A percentile compares a stretch with the other conserved stretches of the same genome.
phyloP scores from a whole-genome alignment of 495 filamentous ascomycete species.

The Parathielavia hyrcaniae region DNA sequence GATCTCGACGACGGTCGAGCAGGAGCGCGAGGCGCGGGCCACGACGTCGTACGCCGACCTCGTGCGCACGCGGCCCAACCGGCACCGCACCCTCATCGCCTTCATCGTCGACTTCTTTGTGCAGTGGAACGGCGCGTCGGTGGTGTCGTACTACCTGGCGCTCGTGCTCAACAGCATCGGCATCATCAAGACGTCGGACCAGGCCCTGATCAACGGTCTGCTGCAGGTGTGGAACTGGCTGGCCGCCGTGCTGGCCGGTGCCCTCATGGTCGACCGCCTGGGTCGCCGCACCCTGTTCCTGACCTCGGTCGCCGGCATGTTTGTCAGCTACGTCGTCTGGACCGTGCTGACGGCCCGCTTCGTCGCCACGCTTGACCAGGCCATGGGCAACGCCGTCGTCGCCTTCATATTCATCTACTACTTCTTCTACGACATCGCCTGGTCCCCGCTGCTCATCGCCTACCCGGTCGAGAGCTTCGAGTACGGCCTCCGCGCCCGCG shows the following conservation, averaged over 20 bases:
- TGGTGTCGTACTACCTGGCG: slow-evolving; percentile 35
- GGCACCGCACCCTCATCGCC: slow-evolving; percentile 23
- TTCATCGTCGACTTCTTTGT: slow-evolving; percentile 33
- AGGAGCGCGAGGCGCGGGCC: slow-evolving; percentile 21
- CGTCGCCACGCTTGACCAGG: slow-evolving; percentile 22
- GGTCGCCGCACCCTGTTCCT: slow-evolving; percentile 46
- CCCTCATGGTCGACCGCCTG: slow-evolving; percentile 41
- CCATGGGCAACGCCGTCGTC: slow-evolving; percentile 33
- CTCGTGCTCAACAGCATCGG: slow-evolving; percentile 37
- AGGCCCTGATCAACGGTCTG: slow-evolving; percentile 41
- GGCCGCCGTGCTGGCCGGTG: slow-evolving; percentile 30
- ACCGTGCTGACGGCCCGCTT: slow-evolving; percentile 49
- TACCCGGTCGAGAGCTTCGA: slow-evolving; percentile 41
- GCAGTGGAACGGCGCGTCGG: slow-evolving; percentile 30
- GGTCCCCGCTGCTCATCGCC: slow-evolving; percentile 40
- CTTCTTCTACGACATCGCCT: slow-evolving; percentile 49
- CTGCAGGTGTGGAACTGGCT: slow-evolving; percentile 36
- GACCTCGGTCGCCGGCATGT: slow-evolving; percentile 48
- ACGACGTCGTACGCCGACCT: slow-evolving; percentile 23
- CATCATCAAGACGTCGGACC: slow-evolving; percentile 32
- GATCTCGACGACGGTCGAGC: slow-evolving; percentile 23
- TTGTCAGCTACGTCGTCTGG: slow-evolving; percentile 45
- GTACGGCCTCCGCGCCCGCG: slow-evolving; percentile 39
- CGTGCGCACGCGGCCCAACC: slow-evolving; percentile 24
- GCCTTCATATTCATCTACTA: slow-evolving; percentile 49